Conservation (phyloP, 2,329 filamentous ascomycete genomes). For the Colletotrichum tanaceti region DNA sequence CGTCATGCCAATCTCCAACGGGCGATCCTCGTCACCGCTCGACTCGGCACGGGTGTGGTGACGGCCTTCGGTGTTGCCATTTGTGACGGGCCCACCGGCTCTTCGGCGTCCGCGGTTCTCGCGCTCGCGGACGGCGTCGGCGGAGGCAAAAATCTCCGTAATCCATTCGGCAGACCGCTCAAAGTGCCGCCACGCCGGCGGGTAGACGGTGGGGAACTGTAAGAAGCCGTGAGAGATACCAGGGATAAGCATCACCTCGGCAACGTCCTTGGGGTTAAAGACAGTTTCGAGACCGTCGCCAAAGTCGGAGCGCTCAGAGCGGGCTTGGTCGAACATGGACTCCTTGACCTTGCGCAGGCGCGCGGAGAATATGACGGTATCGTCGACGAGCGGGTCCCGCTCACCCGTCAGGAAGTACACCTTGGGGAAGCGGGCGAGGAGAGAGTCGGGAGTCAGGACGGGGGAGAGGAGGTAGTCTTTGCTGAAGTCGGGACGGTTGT, state of each 20-base stretch:
- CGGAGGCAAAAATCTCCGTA: slow-evolving; percentile 75
- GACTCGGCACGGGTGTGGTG: slow-evolving; percentile 63
- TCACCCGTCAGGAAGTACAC: slow-evolving; percentile 95
- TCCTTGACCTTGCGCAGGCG: slow-evolving; percentile 84
- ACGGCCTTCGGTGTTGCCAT: slow-evolving; percentile 42
- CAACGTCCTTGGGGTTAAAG: slow-evolving; percentile 79
- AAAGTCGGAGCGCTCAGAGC: slow-evolving; percentile 52
- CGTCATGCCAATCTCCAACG: slow-evolving; percentile 82
- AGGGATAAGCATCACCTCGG: slow-evolving; percentile 86
- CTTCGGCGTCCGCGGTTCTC: slow-evolving; percentile 31
- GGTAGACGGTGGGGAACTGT: slow-evolving; percentile 89
- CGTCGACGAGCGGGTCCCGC: slow-evolving; percentile 93
- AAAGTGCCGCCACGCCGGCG: slow-evolving; percentile 90
- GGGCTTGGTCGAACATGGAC: slow-evolving; percentile 53
- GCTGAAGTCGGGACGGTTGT: slow-evolving; percentile 91
- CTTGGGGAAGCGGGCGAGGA: slow-evolving; percentile 90
- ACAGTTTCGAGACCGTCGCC: slow-evolving; percentile 54
- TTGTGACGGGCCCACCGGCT: slow-evolving; percentile 15
- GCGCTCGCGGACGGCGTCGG: slow-evolving; percentile 53
- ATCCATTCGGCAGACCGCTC: slow-evolving; percentile 85
- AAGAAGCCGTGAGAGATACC: slow-evolving; percentile 94
- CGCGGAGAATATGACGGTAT: slow-evolving; percentile 96
- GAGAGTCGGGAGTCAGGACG: slow-evolving; percentile 84
- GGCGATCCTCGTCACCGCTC: slow-evolving; percentile 82
- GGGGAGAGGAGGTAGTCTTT: slow-evolving; percentile 93